phyloP scores from a whole-genome alignment of 345 rosid genomes.

The Euclidium syriacum region DNA sequence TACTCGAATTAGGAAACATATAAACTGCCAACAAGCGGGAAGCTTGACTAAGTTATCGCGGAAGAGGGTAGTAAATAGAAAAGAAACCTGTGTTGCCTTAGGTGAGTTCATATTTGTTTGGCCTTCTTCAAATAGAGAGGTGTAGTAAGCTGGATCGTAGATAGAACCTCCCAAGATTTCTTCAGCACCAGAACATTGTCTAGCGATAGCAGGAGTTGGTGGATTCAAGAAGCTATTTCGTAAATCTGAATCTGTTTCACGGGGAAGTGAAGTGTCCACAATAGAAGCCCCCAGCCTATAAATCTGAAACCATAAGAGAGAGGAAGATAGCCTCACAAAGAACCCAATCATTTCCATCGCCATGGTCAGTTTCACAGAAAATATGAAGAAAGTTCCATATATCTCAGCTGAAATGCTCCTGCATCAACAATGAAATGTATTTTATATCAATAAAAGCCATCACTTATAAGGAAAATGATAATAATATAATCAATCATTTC shows the following conservation, averaged over 20 bases:
- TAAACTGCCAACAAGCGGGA: neutral
- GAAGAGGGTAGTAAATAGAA: neutral
- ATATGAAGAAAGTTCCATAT: constrained; percentile 52
- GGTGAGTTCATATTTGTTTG: constrained; percentile 37
- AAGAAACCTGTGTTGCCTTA: constrained; percentile 3
- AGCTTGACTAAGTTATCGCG: neutral
- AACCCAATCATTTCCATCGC: constrained; percentile 84
- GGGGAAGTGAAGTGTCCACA: constrained; percentile 39
- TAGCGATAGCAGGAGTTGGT: constrained; percentile 47
- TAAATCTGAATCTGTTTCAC: constrained; percentile 64
- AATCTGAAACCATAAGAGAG: constrained; percentile 93
- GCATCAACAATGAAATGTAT: constrained; percentile 9
- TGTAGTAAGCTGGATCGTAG: constrained; percentile 71
- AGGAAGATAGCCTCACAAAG: constrained; percentile 69
- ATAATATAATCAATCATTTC: constrained; percentile 1
- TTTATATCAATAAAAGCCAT: neutral
- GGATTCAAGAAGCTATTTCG: constrained; percentile 74
- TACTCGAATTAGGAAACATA: neutral
- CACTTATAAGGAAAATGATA: too few relatives aligned
- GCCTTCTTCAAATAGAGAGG: constrained; percentile 71
- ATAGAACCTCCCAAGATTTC: constrained; percentile 72
- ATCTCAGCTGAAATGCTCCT: constrained; percentile 59
- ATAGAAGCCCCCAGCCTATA: constrained; percentile 71
- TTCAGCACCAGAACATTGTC: constrained; percentile 49
- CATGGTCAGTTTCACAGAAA: constrained; percentile 73